These are phyloP conservation scores for Ceratocystis alfenasii DNA, from an alignment of 2,329 filamentous ascomycete genomes.

Conservation along the genomic window DNA sequence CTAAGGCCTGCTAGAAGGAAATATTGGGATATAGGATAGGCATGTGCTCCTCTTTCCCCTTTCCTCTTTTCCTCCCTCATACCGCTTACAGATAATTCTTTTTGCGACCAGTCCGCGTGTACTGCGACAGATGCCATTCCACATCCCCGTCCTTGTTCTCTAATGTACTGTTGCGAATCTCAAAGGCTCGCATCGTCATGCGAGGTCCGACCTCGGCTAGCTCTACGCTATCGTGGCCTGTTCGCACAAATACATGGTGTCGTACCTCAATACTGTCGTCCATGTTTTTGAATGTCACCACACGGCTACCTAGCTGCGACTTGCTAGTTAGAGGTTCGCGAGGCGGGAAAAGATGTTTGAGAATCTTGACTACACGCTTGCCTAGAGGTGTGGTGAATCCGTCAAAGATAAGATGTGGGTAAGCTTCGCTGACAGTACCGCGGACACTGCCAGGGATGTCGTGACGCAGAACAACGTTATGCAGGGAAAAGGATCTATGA, in stretches of 20 bases:
- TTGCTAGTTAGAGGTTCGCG: slow-evolving; percentile 60
- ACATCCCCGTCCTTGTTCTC: slow-evolving; percentile 93
- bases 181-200: slow-evolving; percentile 95
- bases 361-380: slow-evolving; percentile 69
- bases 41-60: not conserved
- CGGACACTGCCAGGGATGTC: slow-evolving; percentile 82
- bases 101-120: slow-evolving; percentile 84
- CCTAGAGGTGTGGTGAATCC: slow-evolving; percentile 76
- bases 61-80: not conserved
- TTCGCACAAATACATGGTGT: slow-evolving; percentile 74
- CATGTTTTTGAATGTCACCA: slow-evolving; percentile 90
- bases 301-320: slow-evolving; percentile 68
- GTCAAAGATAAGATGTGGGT: slow-evolving; percentile 92
- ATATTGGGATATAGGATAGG: not conserved
- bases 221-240: slow-evolving; percentile 79
- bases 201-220: slow-evolving; percentile 80
- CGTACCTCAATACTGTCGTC: slow-evolving; percentile 89
- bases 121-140: slow-evolving; percentile 93
- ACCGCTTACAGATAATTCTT: slow-evolving; percentile 72
- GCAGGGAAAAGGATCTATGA: slow-evolving; percentile 68
- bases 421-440: slow-evolving; percentile 82
- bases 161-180: slow-evolving; percentile 80
- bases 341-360: slow-evolving; percentile 91
- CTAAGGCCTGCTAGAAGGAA: not conserved
- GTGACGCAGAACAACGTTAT: slow-evolving; percentile 84